Evolutionary conservation across 2,329 filamentous ascomycete genomes (phyloP).

Genomic region (Didymella pinodella): DNA sequence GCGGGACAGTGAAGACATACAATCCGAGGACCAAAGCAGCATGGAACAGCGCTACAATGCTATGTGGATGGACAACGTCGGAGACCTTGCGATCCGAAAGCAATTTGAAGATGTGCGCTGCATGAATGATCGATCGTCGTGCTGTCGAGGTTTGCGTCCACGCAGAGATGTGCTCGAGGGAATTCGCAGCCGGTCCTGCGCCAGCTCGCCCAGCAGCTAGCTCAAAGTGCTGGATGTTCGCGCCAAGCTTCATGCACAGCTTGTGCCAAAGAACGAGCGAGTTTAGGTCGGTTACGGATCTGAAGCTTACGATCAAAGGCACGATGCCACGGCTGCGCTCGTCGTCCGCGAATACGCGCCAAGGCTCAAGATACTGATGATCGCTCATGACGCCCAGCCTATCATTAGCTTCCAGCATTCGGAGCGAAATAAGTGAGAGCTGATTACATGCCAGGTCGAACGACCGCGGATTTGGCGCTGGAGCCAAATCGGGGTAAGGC

Average conservation of each 20-base stretch:
- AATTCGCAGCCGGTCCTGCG: slow-evolving; percentile 56
- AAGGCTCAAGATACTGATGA: slow-evolving; percentile 45
- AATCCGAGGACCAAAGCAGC: slow-evolving; percentile 61
- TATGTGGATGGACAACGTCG: slow-evolving; percentile 61
- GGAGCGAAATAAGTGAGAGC: slow-evolving; percentile 44
- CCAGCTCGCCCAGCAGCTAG: slow-evolving; percentile 61
- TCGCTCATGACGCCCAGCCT: slow-evolving; percentile 37
- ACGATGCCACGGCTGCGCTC: slow-evolving; percentile 53
- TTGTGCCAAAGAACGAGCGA: slow-evolving; percentile 62
- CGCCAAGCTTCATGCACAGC: slow-evolving; percentile 61
- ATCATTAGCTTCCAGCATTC: slow-evolving; percentile 48
- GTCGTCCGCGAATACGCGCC: slow-evolving; percentile 59
- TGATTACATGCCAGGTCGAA: slow-evolving; percentile 30
- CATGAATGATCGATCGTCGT: slow-evolving; percentile 60
- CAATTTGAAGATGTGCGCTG: slow-evolving; percentile 61
- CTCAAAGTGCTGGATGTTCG: slow-evolving; percentile 62
- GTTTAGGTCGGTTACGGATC: slow-evolving; percentile 55
- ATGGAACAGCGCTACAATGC: slow-evolving; percentile 59
- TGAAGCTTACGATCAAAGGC: slow-evolving; percentile 47
- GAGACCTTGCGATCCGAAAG: slow-evolving; percentile 62
- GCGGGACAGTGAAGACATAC: slow-evolving; percentile 59
- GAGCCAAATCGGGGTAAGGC: slow-evolving; percentile 29
- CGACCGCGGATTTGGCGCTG: slow-evolving; percentile 1
- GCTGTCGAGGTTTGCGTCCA: slow-evolving; percentile 62
- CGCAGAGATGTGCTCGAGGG: slow-evolving; percentile 59